Base-by-base conservation (phyloP, 768 basidiomycete species). In the Russula vinacea region DNA sequence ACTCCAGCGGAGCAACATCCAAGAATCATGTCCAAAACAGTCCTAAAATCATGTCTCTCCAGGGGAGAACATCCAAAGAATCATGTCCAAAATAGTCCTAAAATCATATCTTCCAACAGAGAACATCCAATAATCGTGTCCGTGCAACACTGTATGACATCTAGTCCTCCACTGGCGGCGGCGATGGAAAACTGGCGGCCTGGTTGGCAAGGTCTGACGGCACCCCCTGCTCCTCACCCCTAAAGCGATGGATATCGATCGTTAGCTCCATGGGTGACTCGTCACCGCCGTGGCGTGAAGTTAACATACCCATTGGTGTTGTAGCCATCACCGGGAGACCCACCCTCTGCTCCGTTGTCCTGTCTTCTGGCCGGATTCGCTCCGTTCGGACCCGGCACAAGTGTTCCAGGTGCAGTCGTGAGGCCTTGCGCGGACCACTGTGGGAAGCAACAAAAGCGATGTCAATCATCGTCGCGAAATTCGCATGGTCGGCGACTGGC, bases 261-360 rank as follows among this genome's bases (percentile, higher is more conserved):
- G 33, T 65, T 56, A 61, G 42, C 17, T 24, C 33, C 10, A n/a
- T 26, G 6, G 2, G 35, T 54, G n/a, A n/a, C n/a, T 42, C 29
- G 29, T 29, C 1, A 11, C 19, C 26, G 8, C 29, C 5, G 29
- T 29, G 29, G 29, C 29, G 29, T 19, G 14, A 59, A 45, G 32
- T n/a, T 19, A 10, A 60, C 66, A 39, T 32, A 67, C 66, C 65
- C 65, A 14, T 45, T 22, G 35, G 56, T 62, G 35, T 57, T 61
- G 52, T 68, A 68, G 29, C 68, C 68, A 24, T 68, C 68, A 39
- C 67, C 55, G 22, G 68, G 65, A 19, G 66, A 68, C 16, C 2
- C 0, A 49, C 42, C 53, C 16, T 60, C 16, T 29, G 29, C 29
- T 29, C 29, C 29, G 29, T 29, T 29, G 29, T 29, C 5, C 29